These are phyloP conservation scores for Davidsoniella virescens DNA, from an alignment of 2,329 filamentous ascomycete species.

Conservation along the genomic window DNA sequence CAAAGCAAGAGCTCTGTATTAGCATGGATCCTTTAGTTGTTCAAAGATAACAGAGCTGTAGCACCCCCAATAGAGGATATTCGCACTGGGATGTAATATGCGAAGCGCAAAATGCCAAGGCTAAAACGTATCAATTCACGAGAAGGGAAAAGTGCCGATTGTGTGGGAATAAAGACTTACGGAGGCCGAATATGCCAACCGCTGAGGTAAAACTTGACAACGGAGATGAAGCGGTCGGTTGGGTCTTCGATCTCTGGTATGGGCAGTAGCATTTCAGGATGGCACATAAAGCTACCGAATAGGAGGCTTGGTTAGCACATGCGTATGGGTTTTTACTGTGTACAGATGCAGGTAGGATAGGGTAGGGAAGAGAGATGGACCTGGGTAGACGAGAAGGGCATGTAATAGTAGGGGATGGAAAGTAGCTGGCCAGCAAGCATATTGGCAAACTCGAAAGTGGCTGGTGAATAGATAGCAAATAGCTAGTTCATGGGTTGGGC, in stretches of 20 bases:
- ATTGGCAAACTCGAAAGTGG: background rate
- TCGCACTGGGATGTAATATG: background rate
- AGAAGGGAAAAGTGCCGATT: background rate
- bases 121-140: constrained; percentile 1
- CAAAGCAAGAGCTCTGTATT: background rate
- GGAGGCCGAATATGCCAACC: constrained; percentile 98
- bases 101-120: constrained; percentile 14
- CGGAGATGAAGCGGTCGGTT: constrained; percentile 73
- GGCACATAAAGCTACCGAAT: constrained; percentile 79
- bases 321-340: background rate
- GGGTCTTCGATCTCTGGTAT: constrained; percentile 83
- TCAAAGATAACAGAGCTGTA: too few relatives aligned
- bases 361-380: background rate
- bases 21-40: too few relatives aligned
- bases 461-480: background rate
- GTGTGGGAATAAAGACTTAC: constrained; percentile 35
- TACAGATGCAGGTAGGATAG: background rate
- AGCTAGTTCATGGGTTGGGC: background rate
- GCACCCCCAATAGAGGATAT: too few relatives aligned
- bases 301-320: background rate
- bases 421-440: background rate
- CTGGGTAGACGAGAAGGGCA: too few relatives aligned
- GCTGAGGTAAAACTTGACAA: constrained; percentile 95
- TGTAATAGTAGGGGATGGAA: background rate
- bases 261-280: constrained; percentile 84